A percentile compares a stretch with the other conserved stretches of the same genome.
Conservation (phyloP, 257 asterid species). For the Lavandula angustifolia region DNA sequence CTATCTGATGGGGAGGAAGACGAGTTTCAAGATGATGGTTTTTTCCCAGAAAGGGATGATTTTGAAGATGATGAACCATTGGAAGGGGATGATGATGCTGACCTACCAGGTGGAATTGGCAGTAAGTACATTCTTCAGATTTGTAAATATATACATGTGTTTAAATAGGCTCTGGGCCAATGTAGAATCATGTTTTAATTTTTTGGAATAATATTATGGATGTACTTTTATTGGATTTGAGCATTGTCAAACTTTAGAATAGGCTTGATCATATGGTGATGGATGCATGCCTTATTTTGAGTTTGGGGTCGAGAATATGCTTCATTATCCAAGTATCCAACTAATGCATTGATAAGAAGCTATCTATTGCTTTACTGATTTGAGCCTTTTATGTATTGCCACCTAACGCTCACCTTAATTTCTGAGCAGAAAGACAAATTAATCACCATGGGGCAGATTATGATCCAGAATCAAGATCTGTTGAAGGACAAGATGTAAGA, state of each 20-base stretch:
- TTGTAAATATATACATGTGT: neutral
- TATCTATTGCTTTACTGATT: conserved; percentile 14
- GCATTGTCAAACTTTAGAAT: neutral
- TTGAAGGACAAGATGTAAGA: conserved; percentile 60
- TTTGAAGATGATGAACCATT: conserved; percentile 70
- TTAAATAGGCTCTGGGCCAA: neutral
- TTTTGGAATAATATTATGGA: neutral
- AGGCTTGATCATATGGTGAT: neutral
- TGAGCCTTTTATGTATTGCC: conserved; percentile 3
- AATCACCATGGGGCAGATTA: conserved; percentile 42
- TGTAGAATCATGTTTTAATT: neutral
- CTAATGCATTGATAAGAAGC: conserved; percentile 15
- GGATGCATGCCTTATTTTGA: conserved; percentile 6
- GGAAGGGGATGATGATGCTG: conserved; percentile 68
- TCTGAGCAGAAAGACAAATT: conserved; percentile 49
- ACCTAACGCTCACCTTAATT: conserved; percentile 15
- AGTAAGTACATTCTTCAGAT: conserved; percentile 42
- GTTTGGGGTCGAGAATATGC: neutral
- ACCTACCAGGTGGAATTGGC: conserved; percentile 31
- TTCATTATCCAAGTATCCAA: neutral
- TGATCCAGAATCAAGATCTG: conserved; percentile 36
- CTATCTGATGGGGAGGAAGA: conserved; percentile 96
- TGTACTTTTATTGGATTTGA: neutral
- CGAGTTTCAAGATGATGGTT: conserved; percentile 44
- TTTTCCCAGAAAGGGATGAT: conserved; percentile 68